Evolutionary conservation across 768 basidiomycete species (phyloP), one percentile per base, ranked within the genome.

Genomic region (Termitomyces sp.): DNA sequence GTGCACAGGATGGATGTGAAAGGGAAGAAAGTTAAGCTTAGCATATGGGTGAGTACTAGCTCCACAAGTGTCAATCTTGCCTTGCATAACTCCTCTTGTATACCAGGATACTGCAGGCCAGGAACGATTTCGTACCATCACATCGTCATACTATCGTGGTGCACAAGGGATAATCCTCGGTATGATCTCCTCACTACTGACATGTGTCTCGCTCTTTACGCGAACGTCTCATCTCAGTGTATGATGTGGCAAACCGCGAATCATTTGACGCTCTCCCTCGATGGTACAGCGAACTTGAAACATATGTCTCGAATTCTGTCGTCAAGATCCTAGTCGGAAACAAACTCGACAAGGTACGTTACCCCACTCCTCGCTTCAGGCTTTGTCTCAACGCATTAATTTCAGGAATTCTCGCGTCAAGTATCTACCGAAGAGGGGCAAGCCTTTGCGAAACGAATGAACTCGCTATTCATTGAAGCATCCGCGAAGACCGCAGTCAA

Each of bases 261-360:
- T 91, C 94, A 0, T 98, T 95, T 67, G 94, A 98, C 21, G 90
- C 93, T 9, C 82, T 98, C n/a, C 88, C 93, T 16, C 79, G 87
- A 57, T 99, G 97, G 97, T 88, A 83, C 68, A 82, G 83, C 50
- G 95, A 98, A 67, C 84, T 98, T 6, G 94, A 98, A 66, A 95
- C 91, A 11, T 98, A 97, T 67, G 91, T 95, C 53, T 85, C 85
- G 1, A 76, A 78, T 19, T 86, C 87, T 1, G 91, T 97, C 21
- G 90, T 93, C 46, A 93, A 94, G 81, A 93, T 98, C 65, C 82
- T 99, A 21, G 94, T 99, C 2, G 96, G 91, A 30, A 89, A 89
- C 73, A 99, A 98, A 73, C 76, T 96, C 17, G 94, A 98, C 77
- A 96, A 95, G 80, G 90, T 84, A 35, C 35, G 67, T 60, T 21